phyloP scores from a whole-genome alignment of 768 basidiomycete species.

The Candolleomyces aberdarensis region DNA sequence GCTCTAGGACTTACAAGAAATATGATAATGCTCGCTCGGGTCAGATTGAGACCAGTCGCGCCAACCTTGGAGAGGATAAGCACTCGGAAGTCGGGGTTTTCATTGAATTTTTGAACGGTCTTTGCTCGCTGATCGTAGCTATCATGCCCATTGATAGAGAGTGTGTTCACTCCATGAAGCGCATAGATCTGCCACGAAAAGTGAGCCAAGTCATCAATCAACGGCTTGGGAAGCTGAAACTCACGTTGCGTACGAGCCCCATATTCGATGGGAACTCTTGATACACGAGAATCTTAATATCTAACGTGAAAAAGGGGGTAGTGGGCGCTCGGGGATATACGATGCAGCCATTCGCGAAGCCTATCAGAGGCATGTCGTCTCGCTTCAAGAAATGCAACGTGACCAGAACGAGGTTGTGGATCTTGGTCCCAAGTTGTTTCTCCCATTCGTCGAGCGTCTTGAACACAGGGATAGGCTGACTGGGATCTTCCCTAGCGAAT shows the following conservation, averaged over 20 bases:
- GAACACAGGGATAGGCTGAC: slow-evolving; percentile 12
- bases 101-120: slow-evolving; percentile 12
- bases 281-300: slow-evolving; percentile 14
- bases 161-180: background rate
- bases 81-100: slow-evolving; percentile 5
- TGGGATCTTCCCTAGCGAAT: slow-evolving; percentile 11
- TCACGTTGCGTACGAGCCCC: slow-evolving; percentile 16
- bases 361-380: slow-evolving; percentile 13
- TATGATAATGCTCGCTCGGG: slow-evolving; percentile 17
- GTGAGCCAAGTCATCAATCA: too few relatives aligned
- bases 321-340: slow-evolving; percentile 11
- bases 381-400: slow-evolving; percentile 10
- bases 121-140: slow-evolving; percentile 9
- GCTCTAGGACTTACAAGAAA: slow-evolving; percentile 19
- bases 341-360: slow-evolving; percentile 14
- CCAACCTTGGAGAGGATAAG: slow-evolving; percentile 22
- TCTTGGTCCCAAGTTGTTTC: slow-evolving; percentile 15
- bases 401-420: slow-evolving; percentile 14
- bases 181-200: background rate
- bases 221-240: background rate
- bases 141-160: slow-evolving; percentile 14
- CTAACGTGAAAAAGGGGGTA: background rate
- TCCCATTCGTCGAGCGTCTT: slow-evolving; percentile 14
- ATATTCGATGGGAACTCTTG: slow-evolving; percentile 20
- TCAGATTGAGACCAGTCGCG: slow-evolving; percentile 19